These are phyloP conservation scores for Aspergillus phoenicis DNA, from an alignment of 2,329 filamentous ascomycete species.

Conservation along the genomic window DNA sequence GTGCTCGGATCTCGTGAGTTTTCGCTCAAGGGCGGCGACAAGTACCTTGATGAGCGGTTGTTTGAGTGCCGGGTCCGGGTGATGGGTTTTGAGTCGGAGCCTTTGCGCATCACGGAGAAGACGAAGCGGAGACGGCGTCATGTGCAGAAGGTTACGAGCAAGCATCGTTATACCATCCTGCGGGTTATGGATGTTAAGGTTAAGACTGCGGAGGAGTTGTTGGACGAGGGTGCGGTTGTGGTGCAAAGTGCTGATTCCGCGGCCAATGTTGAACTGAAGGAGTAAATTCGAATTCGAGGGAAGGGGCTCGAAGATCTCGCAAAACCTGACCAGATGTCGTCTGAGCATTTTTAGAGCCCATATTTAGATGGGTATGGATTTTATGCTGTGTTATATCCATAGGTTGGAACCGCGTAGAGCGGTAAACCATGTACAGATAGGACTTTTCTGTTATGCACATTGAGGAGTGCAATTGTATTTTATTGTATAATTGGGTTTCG, in stretches of 20 bases:
- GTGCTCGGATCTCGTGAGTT: constrained; percentile 85
- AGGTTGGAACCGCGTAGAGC: constrained; percentile 26
- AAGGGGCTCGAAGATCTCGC: not conserved
- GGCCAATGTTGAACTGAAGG: constrained; percentile 29
- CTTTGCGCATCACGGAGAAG: constrained; percentile 75
- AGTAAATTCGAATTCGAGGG: constrained; percentile 15
- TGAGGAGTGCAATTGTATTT: constrained; percentile 34
- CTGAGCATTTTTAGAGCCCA: not conserved
- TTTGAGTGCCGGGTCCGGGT: constrained; percentile 87
- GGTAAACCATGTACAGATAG: constrained; percentile 35
- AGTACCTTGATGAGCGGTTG: constrained; percentile 80
- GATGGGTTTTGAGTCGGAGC: constrained; percentile 79
- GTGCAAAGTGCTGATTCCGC: constrained; percentile 31
- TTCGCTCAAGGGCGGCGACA: constrained; percentile 72
- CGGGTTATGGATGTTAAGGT: constrained; percentile 80
- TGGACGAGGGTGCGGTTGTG: constrained; percentile 45
- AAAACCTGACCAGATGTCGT: not conserved
- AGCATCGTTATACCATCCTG: constrained; percentile 86
- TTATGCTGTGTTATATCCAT: constrained; percentile 21
- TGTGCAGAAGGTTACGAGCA: constrained; percentile 77
- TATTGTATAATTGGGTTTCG: constrained; percentile 32
- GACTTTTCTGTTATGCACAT: constrained; percentile 25
- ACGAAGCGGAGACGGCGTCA: constrained; percentile 72
- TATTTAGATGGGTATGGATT: constrained; percentile 4
- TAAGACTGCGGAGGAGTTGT: constrained; percentile 57